phyloP scores from a whole-genome alignment of 2,329 filamentous ascomycete genomes.

The Trichoderma breve region DNA sequence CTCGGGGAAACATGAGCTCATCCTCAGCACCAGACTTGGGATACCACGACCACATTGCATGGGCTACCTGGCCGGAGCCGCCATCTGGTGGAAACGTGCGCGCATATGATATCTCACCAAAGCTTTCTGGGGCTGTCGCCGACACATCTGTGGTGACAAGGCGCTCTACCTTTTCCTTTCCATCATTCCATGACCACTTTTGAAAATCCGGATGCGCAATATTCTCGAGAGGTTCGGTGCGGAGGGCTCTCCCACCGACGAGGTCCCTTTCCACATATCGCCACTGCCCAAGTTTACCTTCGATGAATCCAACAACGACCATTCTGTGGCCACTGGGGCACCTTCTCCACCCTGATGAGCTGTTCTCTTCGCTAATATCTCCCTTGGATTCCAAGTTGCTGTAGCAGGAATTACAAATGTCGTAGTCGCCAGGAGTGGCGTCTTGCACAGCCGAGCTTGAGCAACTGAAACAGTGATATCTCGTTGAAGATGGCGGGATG shows the following conservation, averaged over 20 bases:
- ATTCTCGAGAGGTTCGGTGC: conserved; percentile 52
- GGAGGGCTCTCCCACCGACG: conserved; percentile 72
- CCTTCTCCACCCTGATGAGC: conserved; percentile 76
- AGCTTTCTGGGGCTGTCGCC: conserved; percentile 39
- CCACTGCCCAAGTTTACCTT: conserved; percentile 63
- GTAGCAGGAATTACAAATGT: conserved; percentile 81
- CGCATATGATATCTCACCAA: conserved; percentile 29
- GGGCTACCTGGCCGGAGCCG: conserved; percentile 62
- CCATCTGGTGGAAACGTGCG: conserved; percentile 69
- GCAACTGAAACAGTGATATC: conserved; percentile 80
- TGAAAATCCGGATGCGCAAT: conserved; percentile 40
- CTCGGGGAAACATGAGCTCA: conserved; percentile 79
- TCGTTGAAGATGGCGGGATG: conserved; percentile 66
- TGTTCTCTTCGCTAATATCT: conserved; percentile 72
- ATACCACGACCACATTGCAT: conserved; percentile 76
- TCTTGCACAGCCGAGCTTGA: conserved; percentile 50
- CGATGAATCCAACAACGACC: conserved; percentile 74
- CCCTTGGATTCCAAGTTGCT: conserved; percentile 59
- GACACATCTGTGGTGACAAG: conserved; percentile 53
- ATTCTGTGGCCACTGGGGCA: conserved; percentile 82
- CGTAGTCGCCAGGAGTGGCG: conserved; percentile 69
- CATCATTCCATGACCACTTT: conserved; percentile 53
- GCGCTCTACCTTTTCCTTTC: conserved; percentile 41
- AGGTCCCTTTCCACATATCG: conserved; percentile 68
- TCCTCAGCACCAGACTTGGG: conserved; percentile 63